A percentile compares a stretch with the other conserved stretches of the same genome.
Evolutionary conservation across 139 green algal species (phyloP).

Genomic region (Nannochloris sp.): DNA sequence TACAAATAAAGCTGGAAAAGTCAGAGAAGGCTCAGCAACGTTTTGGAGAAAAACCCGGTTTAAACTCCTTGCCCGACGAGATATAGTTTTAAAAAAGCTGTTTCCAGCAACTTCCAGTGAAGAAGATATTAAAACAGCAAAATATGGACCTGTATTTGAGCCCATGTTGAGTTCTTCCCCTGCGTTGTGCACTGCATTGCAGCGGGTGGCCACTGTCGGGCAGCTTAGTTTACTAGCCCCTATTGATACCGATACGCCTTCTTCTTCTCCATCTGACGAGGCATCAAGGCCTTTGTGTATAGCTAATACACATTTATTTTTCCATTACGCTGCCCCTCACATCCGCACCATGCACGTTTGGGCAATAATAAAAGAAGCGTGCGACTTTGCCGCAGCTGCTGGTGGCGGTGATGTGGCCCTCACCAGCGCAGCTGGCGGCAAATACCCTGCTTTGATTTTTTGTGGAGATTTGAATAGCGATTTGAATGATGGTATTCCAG

Average conservation of each 20-base stretch:
- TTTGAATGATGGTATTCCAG: slow-evolving; percentile 77
- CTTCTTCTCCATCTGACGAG: slow-evolving; percentile 4
- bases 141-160: slow-evolving; percentile 37
- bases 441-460: slow-evolving; percentile 53
- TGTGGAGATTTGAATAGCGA: slow-evolving; percentile 84
- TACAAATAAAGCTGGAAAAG: slow-evolving; percentile 72
- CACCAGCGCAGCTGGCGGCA: background rate
- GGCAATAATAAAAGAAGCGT: slow-evolving; percentile 56
- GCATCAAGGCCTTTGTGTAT: slow-evolving; percentile 49
- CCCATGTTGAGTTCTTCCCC: slow-evolving; percentile 57
- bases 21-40: slow-evolving; percentile 61
- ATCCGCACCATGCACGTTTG: slow-evolving; percentile 79
- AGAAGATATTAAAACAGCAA: background rate
- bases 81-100: slow-evolving; percentile 44
- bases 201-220: slow-evolving; percentile 70
- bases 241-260: background rate
- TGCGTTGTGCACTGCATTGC: slow-evolving; percentile 52
- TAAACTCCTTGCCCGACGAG: slow-evolving; percentile 16
- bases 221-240: slow-evolving; percentile 54
- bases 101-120: slow-evolving; percentile 24
- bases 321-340: slow-evolving; percentile 79
- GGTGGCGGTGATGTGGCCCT: background rate
- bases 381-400: slow-evolving; percentile 20
- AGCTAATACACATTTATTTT: slow-evolving; percentile 92
- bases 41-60: slow-evolving; percentile 45